Evolutionary conservation across 441 rosid species (phyloP), one percentile per base, ranked within the genome.

Genomic region (Theobroma grandiflorum): DNA sequence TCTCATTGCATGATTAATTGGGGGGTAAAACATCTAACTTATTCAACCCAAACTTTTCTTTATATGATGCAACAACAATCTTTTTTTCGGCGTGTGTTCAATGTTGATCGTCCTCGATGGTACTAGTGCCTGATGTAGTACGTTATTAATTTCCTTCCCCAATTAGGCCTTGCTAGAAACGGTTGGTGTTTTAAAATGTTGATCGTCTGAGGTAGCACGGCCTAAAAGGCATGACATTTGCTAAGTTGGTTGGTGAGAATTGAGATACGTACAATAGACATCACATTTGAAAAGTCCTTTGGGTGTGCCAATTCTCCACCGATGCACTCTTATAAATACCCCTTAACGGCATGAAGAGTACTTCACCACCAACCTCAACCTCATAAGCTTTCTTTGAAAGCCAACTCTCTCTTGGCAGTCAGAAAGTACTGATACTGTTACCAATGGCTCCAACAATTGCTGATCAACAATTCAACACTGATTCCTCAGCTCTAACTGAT

Each of bases 391-490:
- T 26, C 31, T 26, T 26, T 26, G 31, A 26, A 26, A 26, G 31
- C 31, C 31, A 26, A 26, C 3, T 61, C 65, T 61, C 3, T 61
- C 22, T 10, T 9, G 3, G 2, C 35, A 8, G 3, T 61, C 37
- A 8, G 4, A 3, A 20, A 61, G 1, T 61, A 26, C 31, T 26
- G 31, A 26, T 61, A 26, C 11, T 61, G 6, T 2, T 20, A 62
- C 15, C 72, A 61, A 85, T 85, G 88, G 88, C 85, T 70, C 88
- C 79, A 58, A 22, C 76, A 14, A 45, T 77, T 6, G 58, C 55
- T 38, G 52, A 31, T 9, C 20, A 73, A 31, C 16, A 76, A 31
- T 14, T 66, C 62, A 8, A 45, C 8, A 15, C 52, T 11, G 82
- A 53, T 6, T 31, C 68, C 10, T 82, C 77, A 15, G 22, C 37